Base-by-base conservation (phyloP, 352 stramenopile genomes). In the Lagenidium sp. region DNA sequence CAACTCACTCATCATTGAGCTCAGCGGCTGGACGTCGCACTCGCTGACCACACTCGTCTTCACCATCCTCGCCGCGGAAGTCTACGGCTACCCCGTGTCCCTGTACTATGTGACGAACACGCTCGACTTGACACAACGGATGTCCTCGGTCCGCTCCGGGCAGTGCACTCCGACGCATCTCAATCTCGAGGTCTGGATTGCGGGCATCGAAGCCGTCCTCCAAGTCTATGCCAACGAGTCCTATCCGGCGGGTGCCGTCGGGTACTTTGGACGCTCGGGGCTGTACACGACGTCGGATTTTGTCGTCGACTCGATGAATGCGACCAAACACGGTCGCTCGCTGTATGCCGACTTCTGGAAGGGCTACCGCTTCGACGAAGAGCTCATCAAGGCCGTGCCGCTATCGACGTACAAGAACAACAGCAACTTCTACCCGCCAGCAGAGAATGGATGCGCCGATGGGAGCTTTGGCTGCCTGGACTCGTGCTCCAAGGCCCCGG, bases 121-220 rank as follows among this genome's bases (percentile, higher is more conserved):
- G n/a, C 6, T 42, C 16, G 29, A 13, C 6, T 21, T 60, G 13
- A 51, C 40, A 1, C n/a, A 71, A 41, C 58, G 62, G 30, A 73
- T 71, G 58, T 63, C 65, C 3, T 61, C 51, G 0, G 60, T 45
- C 0, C 36, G 36, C 7, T 44, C 53, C 0, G 70, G 69, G 6
- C 11, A 57, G 0, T 84, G 67, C 20, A 80, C 59, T 0, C 76
- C 71, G 18, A 71, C 58, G 4, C 73, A 89, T 32, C 1, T 73
- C 7, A 86, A 85, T 28, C 19, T 68, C 16, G 76, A 85, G 22
- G 64, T 78, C 1, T 84, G 71, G 72, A 43, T 57, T 0, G 46
- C 58, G 0, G 65, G 54, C 4, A 68, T 63, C 1, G 56, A 78
- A 18, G 36, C 38, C 3, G 24, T 18, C 6, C 41, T 82, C 11